Evolutionary conservation across 169 alveolate genomes (phyloP).

Genomic region (Cryptosporidium felis): DNA sequence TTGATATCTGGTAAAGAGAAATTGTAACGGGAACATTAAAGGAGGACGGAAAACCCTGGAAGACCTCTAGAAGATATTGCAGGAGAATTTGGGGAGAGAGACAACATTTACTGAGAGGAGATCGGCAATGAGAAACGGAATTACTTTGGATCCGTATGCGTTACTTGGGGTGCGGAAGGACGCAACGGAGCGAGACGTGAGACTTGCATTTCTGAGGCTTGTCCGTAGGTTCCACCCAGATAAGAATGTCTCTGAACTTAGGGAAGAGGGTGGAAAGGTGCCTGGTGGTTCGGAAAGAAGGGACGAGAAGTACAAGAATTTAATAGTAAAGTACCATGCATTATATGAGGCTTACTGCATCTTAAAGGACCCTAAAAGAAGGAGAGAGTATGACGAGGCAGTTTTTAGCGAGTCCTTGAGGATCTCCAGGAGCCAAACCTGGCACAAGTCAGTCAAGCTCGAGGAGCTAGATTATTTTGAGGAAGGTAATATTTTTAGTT

Average conservation of each 20-base stretch:
- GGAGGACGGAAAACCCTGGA: too few relatives aligned
- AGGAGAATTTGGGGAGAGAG: too few relatives aligned
- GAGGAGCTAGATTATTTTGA: slow-evolving; percentile 13
- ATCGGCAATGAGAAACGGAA: too few relatives aligned
- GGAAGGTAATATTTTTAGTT: not conserved
- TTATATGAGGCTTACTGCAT: slow-evolving; percentile 52
- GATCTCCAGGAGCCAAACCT: not conserved
- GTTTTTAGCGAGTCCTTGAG: slow-evolving; percentile 1
- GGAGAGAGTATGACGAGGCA: slow-evolving; percentile 25
- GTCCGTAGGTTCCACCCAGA: slow-evolving; percentile 55
- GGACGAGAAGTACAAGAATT: not conserved
- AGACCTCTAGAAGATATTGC: too few relatives aligned
- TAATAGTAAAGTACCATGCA: slow-evolving; percentile 50
- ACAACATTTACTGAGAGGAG: too few relatives aligned
- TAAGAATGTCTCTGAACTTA: slow-evolving; percentile 21
- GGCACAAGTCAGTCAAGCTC: slow-evolving; percentile 32
- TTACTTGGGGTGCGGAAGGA: slow-evolving; percentile 24
- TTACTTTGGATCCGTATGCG: slow-evolving; percentile 8
- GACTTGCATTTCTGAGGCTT: slow-evolving; percentile 48
- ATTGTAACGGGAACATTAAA: too few relatives aligned
- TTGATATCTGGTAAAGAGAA: too few relatives aligned
- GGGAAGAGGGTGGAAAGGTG: not conserved
- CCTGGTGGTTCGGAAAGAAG: not conserved
- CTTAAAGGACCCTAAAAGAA: slow-evolving; percentile 41
- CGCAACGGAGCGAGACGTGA: slow-evolving; percentile 60